Evolutionary conservation across 2,329 filamentous ascomycete genomes (phyloP), one percentile per base, ranked within the genome.

Genomic region (Blastomyces gilchristii): DNA sequence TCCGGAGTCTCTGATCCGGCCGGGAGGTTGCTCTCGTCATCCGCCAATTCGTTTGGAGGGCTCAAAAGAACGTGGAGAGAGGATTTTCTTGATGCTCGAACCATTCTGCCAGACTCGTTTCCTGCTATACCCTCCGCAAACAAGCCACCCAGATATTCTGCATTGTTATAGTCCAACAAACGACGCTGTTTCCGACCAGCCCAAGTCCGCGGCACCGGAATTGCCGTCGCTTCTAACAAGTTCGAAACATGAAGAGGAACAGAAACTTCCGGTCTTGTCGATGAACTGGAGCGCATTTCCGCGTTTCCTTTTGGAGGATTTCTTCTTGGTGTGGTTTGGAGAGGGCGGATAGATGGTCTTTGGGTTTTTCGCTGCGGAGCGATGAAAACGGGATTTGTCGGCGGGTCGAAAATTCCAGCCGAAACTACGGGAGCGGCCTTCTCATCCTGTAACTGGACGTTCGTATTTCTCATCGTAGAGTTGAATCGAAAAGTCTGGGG

Each of bases 181-280:
- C 74, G 72, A 65, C 76, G 71, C 67, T 77, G 69, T 63, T 74
- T 69, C 63, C 73, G 73, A 65, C 73, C 73, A 11, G 74, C 74
- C 65, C 74, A 72, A 3, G 73, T 73, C 53, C 73, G 73, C 64
- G 80, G 81, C 25, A 79, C 78, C 2, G 83, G 84, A 58, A 87
- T 86, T 2, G 82, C 75, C 1, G 84, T 87, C 56, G 84, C 79
- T 62, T 84, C 81, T 43, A 87, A 74, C 62, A 87, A 74, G 11
- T 82, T 82, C 34, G 82, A 82, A 60, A 85, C 79, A 28, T 82
- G 79, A n/a, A 80, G 77, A 18, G 82, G 81, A 5, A 85, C 70
- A 11, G 54, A n/a, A 16, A 57, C 78, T 77, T 74, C 78, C 64
- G 72, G 74, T 67, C 74, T 66, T 64, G 52, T 67, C 68, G n/a